Conservation (phyloP, 257 asterid species). For the Coffea canephora region DNA sequence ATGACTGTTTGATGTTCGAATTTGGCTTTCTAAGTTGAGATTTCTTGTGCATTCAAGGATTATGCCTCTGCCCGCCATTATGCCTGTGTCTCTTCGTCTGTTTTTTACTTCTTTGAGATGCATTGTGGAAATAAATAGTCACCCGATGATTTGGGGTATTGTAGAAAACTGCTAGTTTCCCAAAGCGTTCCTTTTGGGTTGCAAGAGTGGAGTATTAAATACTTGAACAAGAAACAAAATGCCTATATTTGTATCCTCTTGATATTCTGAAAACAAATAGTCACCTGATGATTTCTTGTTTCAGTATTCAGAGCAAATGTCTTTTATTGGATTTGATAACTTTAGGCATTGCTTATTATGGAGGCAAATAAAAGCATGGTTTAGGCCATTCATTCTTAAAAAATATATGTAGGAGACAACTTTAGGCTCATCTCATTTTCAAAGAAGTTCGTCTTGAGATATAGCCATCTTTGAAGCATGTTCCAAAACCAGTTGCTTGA, state of each 20-base stretch:
- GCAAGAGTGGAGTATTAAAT: background rate
- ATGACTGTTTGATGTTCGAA: background rate
- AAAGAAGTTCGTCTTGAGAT: background rate
- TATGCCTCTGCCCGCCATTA: background rate
- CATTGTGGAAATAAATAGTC: background rate
- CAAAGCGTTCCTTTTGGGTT: background rate
- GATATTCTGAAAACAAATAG: background rate
- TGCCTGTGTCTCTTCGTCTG: background rate
- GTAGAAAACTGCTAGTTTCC: background rate
- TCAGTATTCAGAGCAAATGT: too few relatives aligned
- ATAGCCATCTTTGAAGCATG: background rate
- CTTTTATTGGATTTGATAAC: background rate
- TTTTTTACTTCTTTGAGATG: background rate
- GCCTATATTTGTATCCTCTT: background rate
- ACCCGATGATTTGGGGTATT: background rate
- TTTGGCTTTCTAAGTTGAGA: background rate
- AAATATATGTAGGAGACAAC: background rate
- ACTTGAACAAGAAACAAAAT: background rate
- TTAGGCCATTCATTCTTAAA: background rate
- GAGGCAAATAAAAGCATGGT: background rate
- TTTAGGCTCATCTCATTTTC: background rate
- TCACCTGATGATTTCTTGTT: background rate
- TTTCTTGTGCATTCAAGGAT: background rate
- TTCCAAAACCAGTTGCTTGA: background rate
- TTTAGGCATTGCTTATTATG: background rate